Conservation (phyloP, 2,329 filamentous ascomycete genomes). For the Botryotinia convoluta region DNA sequence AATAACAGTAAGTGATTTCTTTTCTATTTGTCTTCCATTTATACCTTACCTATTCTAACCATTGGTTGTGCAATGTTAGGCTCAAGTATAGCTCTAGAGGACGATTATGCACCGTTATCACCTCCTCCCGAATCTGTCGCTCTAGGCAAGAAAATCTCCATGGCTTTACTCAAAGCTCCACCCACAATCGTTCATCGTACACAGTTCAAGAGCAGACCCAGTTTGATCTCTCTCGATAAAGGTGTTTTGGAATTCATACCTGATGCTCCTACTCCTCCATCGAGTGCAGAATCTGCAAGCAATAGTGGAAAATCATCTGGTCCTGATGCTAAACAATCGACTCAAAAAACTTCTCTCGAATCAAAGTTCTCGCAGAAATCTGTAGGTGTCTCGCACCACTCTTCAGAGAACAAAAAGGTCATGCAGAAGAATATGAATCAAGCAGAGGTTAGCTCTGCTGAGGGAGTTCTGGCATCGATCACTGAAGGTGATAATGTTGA, state of each 20-base stretch:
- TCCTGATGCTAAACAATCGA: slow-evolving; percentile 34
- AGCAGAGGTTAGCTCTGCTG: slow-evolving; percentile 28
- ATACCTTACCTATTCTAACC: neutral
- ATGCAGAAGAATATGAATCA: slow-evolving; percentile 22
- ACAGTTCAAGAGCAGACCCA: slow-evolving; percentile 41
- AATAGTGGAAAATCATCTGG: slow-evolving; percentile 35
- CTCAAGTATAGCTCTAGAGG: neutral
- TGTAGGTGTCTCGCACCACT: slow-evolving; percentile 31
- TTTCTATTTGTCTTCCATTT: neutral
- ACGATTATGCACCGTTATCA: slow-evolving; percentile 12
- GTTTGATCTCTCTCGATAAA: slow-evolving; percentile 40
- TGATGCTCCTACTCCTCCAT: slow-evolving; percentile 31
- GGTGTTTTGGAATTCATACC: slow-evolving; percentile 27
- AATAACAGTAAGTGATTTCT: slow-evolving; percentile 38
- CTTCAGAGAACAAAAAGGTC: slow-evolving; percentile 35
- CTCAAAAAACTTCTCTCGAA: slow-evolving; percentile 41
- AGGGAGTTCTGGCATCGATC: slow-evolving; percentile 34
- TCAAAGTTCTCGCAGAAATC: slow-evolving; percentile 42
- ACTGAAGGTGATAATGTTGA: slow-evolving; percentile 28
- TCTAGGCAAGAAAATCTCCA: slow-evolving; percentile 40
- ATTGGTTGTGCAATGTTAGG: neutral
- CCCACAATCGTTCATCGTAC: slow-evolving; percentile 46
- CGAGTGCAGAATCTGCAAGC: slow-evolving; percentile 30
- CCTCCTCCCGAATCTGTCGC: slow-evolving; percentile 7
- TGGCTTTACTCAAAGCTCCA: slow-evolving; percentile 42